Percentiles rank a stretch among this genome's conserved stretches.
phyloP scores from a whole-genome alignment of 495 filamentous ascomycete genomes.

The Zalerion maritima region DNA sequence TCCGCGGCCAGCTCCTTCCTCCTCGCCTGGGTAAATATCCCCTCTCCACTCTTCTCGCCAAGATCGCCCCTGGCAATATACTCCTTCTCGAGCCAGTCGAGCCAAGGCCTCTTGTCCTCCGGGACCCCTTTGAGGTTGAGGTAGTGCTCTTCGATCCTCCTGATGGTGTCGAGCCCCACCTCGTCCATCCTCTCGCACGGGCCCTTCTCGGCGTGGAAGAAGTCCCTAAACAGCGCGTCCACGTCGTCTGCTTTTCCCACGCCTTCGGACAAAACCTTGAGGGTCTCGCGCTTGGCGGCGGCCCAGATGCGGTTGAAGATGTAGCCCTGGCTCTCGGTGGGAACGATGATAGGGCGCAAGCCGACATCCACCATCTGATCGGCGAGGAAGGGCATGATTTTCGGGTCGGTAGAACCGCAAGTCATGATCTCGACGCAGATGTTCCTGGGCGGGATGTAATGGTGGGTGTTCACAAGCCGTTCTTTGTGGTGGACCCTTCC shows the following conservation, averaged over 20 bases:
- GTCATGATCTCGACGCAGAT: constrained; percentile 42
- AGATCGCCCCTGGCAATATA: constrained; percentile 26
- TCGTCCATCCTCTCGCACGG: constrained; percentile 35
- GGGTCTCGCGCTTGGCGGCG: constrained; percentile 37
- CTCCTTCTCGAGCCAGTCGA: constrained; percentile 23
- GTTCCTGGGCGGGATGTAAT: constrained; percentile 35
- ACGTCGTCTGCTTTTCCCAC: constrained; percentile 27
- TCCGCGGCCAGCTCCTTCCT: constrained; percentile 1
- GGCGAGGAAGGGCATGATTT: constrained; percentile 28
- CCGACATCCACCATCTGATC: constrained; percentile 28
- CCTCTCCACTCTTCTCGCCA: constrained; percentile 28
- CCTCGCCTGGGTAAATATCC: constrained; percentile 4
- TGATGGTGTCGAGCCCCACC: constrained; percentile 32
- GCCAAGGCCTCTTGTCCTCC: constrained; percentile 1
- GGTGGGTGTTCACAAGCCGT: constrained; percentile 36
- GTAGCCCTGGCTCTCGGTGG: constrained; percentile 38
- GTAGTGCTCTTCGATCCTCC: constrained; percentile 23
- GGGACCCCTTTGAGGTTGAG: constrained; percentile 11
- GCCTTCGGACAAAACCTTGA: constrained; percentile 35
- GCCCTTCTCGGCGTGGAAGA: constrained; percentile 29
- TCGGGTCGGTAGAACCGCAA: constrained; percentile 27
- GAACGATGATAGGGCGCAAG: constrained; percentile 22
- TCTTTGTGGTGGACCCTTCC: constrained; percentile 23
- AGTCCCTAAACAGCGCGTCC: constrained; percentile 30
- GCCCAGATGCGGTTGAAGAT: constrained; percentile 47